Base-by-base conservation (phyloP, 768 basidiomycete species). In the Hericium erinaceus region DNA sequence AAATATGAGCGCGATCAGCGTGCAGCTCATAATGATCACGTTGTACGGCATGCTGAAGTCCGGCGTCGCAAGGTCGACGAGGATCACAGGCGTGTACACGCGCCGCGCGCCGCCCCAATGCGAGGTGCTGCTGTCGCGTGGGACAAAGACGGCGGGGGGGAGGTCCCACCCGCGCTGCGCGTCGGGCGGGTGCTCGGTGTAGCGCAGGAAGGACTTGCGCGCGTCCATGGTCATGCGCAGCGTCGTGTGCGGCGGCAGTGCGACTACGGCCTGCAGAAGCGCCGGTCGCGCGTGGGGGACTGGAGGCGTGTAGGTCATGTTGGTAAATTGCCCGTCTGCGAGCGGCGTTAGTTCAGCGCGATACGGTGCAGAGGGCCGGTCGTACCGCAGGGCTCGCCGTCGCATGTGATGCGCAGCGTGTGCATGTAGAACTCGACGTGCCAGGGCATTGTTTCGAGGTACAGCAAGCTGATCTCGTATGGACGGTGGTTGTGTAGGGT, bases 31-130 rank as follows among this genome's bases (percentile, higher is more conserved):
- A 66, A 98, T 98, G 71, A 98, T 98, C 50, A 98, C 95, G 73
- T 98, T 99, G 75, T 98, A 98, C 1, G 97, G 97, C 97, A 98
- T 98, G 70, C 91, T 94, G 69, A 98, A 98, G 70, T 98, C 97
- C 0, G 95, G 97, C 39, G 92, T 93, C n/a, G 95, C 88, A n/a
- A 97, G 80, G 69, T 95, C 92, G 48, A 95, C 82, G 39, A 98
- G 82, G 24, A 95, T 77, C 9, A 85, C 79, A 0, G 82, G 77
- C 2, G 92, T 93, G 70, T 95, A 95, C 49, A 97, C 78, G 48
- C 85, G 68, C 50, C 69, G 55, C 24, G 63, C 49, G 53, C 60
- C 62, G 13, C 54, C 48, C 49, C 49, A 51, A 20, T 26, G 18
- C 24, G 48, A 6, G 48, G 15, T 7, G 7, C 2, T 15, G 18